Evolutionary conservation across 202 grass and related monocot genomes (phyloP).

Genomic region (Schoenoplectus triqueter): DNA sequence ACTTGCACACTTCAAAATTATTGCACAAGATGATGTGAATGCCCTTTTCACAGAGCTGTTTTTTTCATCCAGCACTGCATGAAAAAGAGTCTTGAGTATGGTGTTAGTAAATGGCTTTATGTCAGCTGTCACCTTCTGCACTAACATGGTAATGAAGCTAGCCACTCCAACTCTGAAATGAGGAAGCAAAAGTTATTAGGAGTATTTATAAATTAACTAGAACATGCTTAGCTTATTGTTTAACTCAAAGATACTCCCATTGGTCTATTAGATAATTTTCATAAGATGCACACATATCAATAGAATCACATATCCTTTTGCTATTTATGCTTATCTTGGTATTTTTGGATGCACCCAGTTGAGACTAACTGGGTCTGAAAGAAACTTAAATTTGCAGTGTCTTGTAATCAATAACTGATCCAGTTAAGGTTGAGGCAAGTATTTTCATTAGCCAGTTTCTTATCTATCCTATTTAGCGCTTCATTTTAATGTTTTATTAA

Average conservation of each 20-base stretch:
- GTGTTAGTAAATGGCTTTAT: constrained; percentile 69
- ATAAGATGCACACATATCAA: neutral
- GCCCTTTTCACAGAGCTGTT: constrained; percentile 72
- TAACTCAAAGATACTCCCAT: neutral
- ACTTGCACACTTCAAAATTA: constrained; percentile 77
- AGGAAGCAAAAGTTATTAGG: neutral
- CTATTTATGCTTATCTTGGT: neutral
- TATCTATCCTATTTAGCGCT: neutral
- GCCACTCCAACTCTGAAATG: constrained; percentile 90
- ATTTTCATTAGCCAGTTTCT: constrained; percentile 5
- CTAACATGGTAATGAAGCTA: constrained; percentile 86
- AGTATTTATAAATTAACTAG: neutral
- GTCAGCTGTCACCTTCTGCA: constrained; percentile 72
- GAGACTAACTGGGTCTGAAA: constrained; percentile 1
- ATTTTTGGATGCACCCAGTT: constrained; percentile 15
- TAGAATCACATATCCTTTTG: neutral
- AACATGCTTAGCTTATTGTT: neutral
- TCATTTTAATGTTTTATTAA: neutral
- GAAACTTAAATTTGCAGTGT: neutral
- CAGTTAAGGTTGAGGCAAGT: neutral
- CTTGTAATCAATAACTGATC: neutral
- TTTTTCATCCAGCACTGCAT: constrained; percentile 80
- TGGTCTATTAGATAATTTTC: neutral
- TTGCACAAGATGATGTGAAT: constrained; percentile 78
- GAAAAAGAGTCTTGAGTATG: constrained; percentile 67